Conservation (phyloP, 106 monocot genomes). For the Narthecium ossifragum region DNA sequence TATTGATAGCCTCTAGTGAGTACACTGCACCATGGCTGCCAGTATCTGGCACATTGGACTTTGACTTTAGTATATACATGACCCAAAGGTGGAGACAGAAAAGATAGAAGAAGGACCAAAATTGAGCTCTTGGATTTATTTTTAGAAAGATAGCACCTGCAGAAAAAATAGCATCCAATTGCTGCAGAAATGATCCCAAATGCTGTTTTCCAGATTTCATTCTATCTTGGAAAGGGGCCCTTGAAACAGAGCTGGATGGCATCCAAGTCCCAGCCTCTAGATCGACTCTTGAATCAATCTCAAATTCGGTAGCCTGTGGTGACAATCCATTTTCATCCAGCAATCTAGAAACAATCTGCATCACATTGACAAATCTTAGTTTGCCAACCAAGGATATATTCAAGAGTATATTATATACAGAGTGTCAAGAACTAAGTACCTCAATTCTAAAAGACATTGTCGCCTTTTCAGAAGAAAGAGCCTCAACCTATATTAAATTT, state of each 20-base stretch:
- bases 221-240: slow-evolving; percentile 23
- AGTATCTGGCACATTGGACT: slow-evolving; percentile 29
- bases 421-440: slow-evolving; percentile 18
- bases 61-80: slow-evolving; percentile 53
- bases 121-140: slow-evolving; percentile 57
- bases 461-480: slow-evolving; percentile 87
- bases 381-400: no score
- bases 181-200: slow-evolving; percentile 41
- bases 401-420: neutral
- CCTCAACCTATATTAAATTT: slow-evolving; percentile 51
- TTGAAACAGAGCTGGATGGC: slow-evolving; percentile 11
- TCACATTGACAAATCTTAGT: no score
- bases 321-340: slow-evolving; percentile 43
- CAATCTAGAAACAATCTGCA: slow-evolving; percentile 49
- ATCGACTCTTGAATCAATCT: slow-evolving; percentile 27
- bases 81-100: slow-evolving; percentile 78
- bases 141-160: slow-evolving; percentile 57
- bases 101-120: slow-evolving; percentile 50
- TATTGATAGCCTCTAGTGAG: slow-evolving; percentile 47
- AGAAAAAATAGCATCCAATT: slow-evolving; percentile 72
- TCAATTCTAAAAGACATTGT: slow-evolving; percentile 72
- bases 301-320: slow-evolving; percentile 3
- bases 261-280: slow-evolving; percentile 42
- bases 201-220: slow-evolving; percentile 44
- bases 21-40: slow-evolving; percentile 26